Evolutionary conservation across 75 land plant species (phyloP).

Genomic region (Isoetes taiwanensis): DNA sequence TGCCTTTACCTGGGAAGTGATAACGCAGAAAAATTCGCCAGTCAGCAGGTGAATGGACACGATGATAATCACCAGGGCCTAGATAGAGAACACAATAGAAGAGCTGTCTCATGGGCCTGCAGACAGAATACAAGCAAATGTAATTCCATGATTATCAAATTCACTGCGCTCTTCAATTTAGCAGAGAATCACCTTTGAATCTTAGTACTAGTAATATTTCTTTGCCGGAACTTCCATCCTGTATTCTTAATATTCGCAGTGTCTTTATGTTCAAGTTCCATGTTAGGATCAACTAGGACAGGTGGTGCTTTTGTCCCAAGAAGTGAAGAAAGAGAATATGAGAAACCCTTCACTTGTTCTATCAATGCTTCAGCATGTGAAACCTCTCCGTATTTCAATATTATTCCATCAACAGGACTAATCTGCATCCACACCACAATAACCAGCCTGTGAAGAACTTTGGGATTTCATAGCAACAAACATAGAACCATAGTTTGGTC

Average conservation of each 20-base stretch:
- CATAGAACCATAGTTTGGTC: neutral
- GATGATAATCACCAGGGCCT: slow-evolving; percentile 93
- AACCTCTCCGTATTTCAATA: slow-evolving; percentile 61
- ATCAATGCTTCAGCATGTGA: slow-evolving; percentile 62
- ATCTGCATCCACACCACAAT: slow-evolving; percentile 23
- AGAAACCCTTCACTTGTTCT: slow-evolving; percentile 94
- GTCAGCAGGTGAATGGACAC: slow-evolving; percentile 86
- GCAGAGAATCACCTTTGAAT: too few species aligned
- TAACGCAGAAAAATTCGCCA: slow-evolving; percentile 67
- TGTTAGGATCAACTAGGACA: too few species aligned
- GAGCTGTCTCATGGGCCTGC: slow-evolving; percentile 62
- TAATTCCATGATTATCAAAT: too few species aligned
- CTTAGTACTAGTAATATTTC: too few species aligned
- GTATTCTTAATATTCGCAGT: too few species aligned
- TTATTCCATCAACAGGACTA: slow-evolving; percentile 94
- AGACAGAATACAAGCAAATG: too few species aligned
- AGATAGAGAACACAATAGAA: slow-evolving; percentile 96
- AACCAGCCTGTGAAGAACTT: neutral
- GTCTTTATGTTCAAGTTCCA: too few species aligned
- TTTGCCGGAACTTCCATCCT: too few species aligned
- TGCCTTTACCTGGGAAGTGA: slow-evolving; percentile 63
- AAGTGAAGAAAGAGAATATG: slow-evolving; percentile 71
- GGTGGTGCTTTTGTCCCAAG: slow-evolving; percentile 79
- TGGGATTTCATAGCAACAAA: neutral
- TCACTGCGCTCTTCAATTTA: too few species aligned